phyloP scores from a whole-genome alignment of 441 rosid species.

The Adansonia madagascariensis region DNA sequence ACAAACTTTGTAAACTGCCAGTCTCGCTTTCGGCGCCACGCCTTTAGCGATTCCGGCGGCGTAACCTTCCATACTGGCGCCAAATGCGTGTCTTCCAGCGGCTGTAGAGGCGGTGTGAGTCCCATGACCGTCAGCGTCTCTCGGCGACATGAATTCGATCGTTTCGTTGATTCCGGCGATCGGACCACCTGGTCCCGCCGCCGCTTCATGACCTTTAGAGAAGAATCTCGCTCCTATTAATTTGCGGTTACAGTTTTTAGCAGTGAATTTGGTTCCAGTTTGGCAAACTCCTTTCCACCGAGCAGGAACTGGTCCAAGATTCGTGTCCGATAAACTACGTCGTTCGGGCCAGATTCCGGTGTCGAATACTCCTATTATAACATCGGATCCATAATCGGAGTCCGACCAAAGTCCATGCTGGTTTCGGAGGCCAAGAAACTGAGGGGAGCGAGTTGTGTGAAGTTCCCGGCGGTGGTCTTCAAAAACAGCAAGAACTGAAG shows the following conservation, averaged over 20 bases:
- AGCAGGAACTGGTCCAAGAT: conserved; percentile 68
- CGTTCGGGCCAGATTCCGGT: conserved; percentile 86
- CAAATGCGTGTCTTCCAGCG: conserved; percentile 67
- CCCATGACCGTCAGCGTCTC: conserved; percentile 94
- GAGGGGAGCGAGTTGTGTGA: conserved; percentile 89
- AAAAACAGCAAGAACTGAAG: conserved; percentile 62
- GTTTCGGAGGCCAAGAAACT: conserved; percentile 75
- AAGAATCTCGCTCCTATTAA: conserved; percentile 77
- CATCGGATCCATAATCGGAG: conserved; percentile 86
- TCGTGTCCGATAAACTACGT: conserved; percentile 70
- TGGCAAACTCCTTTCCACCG: conserved; percentile 75
- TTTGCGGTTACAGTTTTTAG: conserved; percentile 64
- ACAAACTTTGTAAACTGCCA: conserved; percentile 79
- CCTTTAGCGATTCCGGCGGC: conserved; percentile 84
- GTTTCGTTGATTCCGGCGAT: conserved; percentile 70
- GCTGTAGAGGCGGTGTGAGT: conserved; percentile 95
- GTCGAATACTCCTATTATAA: conserved; percentile 73
- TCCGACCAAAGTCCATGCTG: conserved; percentile 81
- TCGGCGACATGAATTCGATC: conserved; percentile 74
- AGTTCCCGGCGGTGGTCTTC: conserved; percentile 71
- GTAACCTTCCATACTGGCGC: conserved; percentile 78
- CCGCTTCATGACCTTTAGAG: conserved; percentile 73
- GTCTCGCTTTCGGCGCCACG: conserved; percentile 79
- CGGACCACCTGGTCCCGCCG: conserved; percentile 45
- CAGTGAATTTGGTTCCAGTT: conserved; percentile 48